A percentile compares a stretch with the other conserved stretches of the same genome.
Conservation (phyloP, 176 grass and related monocot genomes). For the Oropetium thomaeum region DNA sequence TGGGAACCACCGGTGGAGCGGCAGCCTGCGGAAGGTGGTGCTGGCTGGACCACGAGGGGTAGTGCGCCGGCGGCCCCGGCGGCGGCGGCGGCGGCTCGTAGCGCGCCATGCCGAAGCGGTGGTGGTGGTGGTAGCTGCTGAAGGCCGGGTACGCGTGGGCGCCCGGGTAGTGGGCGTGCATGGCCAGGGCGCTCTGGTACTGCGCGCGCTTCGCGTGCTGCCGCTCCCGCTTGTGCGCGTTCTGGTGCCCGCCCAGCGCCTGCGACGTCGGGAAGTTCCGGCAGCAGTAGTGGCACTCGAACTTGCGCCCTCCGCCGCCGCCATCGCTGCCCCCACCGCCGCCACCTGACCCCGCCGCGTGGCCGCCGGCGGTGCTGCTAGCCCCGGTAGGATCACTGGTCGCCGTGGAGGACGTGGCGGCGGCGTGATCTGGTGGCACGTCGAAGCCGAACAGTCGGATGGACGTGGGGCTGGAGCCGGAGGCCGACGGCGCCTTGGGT, state of each 20-base stretch:
- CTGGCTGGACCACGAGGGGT: conserved; percentile 62
- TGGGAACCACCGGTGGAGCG: conserved; percentile 7
- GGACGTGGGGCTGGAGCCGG: conserved; percentile 31
- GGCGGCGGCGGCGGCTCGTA: conserved; percentile 36
- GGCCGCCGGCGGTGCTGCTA: background rate
- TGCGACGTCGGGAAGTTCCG: conserved; percentile 89
- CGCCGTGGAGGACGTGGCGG: conserved; percentile 20
- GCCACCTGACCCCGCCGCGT: background rate
- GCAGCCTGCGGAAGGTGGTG: background rate
- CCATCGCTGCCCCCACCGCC: conserved; percentile 18
- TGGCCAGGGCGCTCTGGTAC: conserved; percentile 80
- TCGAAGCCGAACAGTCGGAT: conserved; percentile 90
- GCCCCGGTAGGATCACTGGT: conserved; percentile 12
- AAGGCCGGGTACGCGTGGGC: conserved; percentile 56
- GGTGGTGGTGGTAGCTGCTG: conserved; percentile 34
- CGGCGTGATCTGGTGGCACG: conserved; percentile 44
- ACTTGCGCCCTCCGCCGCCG: conserved; percentile 59
- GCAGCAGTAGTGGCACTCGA: conserved; percentile 95
- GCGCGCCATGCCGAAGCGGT: conserved; percentile 40
- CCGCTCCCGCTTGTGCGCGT: conserved; percentile 90
- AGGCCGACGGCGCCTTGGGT: conserved; percentile 12
- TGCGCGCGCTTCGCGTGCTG: conserved; percentile 77
- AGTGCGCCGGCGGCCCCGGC: conserved; percentile 43
- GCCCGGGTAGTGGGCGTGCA: conserved; percentile 43
- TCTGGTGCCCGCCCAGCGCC: conserved; percentile 81